Percentiles rank a stretch among this genome's conserved stretches.
Evolutionary conservation across 2,329 filamentous ascomycete species (phyloP).

Genomic region (Xylaria arbuscula): DNA sequence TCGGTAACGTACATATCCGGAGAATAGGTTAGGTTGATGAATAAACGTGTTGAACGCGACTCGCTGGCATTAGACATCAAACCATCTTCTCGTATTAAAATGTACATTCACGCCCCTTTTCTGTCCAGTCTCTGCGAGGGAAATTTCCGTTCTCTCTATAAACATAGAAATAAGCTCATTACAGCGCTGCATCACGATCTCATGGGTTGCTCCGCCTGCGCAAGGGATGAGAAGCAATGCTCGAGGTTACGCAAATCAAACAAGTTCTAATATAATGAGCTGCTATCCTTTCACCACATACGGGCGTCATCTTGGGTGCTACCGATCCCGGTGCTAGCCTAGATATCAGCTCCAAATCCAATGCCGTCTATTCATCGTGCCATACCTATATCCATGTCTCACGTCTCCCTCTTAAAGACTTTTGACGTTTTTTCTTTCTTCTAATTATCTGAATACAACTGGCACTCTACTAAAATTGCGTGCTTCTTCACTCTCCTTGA

Average conservation of each 20-base stretch:
- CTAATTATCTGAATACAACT: no score
- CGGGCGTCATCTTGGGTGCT: not conserved
- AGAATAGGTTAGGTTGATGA: not conserved
- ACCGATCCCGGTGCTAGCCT: not conserved
- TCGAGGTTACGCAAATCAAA: not conserved
- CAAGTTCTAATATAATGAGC: not conserved
- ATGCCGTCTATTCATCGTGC: not conserved
- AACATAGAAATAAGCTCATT: not conserved
- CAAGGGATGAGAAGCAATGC: constrained; percentile 7
- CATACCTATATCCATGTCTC: not conserved
- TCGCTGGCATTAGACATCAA: not conserved
- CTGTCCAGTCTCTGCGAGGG: no score
- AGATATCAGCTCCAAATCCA: not conserved
- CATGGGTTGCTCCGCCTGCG: not conserved
- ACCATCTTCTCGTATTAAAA: not conserved
- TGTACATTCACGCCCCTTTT: not conserved
- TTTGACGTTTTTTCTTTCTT: not conserved
- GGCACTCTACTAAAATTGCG: no score
- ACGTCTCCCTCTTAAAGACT: not conserved
- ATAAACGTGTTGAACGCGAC: not conserved
- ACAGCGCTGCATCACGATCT: no score
- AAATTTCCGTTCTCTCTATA: not conserved
- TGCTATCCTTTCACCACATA: not conserved
- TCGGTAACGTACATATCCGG: no score
- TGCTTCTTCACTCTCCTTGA: no score